A percentile compares a stretch with the other conserved stretches of the same genome.
phyloP scores from a whole-genome alignment of 331 rosid genomes.

The Acacia concinna region DNA sequence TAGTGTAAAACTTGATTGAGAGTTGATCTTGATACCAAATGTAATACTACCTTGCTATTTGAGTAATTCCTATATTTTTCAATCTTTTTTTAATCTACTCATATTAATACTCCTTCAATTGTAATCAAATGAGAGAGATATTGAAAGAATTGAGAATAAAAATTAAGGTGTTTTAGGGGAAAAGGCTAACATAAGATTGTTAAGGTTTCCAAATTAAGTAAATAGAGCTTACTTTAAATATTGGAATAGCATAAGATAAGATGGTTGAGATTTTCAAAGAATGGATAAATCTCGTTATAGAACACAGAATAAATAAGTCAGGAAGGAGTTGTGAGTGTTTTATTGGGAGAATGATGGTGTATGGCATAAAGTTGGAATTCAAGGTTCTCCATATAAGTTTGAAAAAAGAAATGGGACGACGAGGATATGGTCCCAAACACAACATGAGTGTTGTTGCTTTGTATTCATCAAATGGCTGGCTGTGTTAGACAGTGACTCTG shows the following conservation, averaged over 20 bases:
- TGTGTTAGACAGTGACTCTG: constrained; percentile 25
- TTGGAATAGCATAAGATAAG: background rate
- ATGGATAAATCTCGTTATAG: background rate
- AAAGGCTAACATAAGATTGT: too few relatives aligned
- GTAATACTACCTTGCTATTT: too few relatives aligned
- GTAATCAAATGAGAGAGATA: too few relatives aligned
- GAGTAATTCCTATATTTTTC: too few relatives aligned
- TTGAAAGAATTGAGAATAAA: too few relatives aligned
- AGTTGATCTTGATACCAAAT: too few relatives aligned
- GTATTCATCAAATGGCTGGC: constrained; percentile 33
- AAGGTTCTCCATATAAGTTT: background rate
- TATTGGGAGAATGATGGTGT: background rate
- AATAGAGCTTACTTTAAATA: too few relatives aligned
- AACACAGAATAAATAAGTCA: background rate
- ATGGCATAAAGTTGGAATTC: background rate
- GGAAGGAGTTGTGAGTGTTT: background rate
- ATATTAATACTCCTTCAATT: too few relatives aligned
- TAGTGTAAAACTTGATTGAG: too few relatives aligned
- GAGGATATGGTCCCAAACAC: constrained; percentile 39
- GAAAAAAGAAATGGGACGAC: constrained; percentile 15
- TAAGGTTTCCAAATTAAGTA: too few relatives aligned
- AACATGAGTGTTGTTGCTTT: constrained; percentile 8
- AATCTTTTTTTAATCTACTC: too few relatives aligned
- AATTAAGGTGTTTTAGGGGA: too few relatives aligned
- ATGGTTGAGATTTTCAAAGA: background rate